phyloP scores from a whole-genome alignment of 2,329 filamentous ascomycete species.

The Leptodontidium sp. region DNA sequence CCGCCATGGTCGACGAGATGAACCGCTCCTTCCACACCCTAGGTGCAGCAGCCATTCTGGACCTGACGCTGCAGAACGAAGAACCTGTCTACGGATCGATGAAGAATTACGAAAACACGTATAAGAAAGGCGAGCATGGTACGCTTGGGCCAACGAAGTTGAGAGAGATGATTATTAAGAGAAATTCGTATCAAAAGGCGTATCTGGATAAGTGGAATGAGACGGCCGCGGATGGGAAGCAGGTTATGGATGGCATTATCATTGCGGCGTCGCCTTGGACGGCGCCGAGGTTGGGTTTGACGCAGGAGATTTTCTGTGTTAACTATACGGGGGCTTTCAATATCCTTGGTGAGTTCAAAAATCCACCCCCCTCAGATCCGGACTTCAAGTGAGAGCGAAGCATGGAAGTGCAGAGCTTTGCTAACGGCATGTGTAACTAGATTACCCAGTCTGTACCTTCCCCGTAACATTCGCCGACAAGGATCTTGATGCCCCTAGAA shows the following conservation, averaged over 20 bases:
- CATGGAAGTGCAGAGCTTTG: background rate
- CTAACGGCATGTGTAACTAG: slow-evolving; percentile 33
- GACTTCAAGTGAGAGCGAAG: background rate
- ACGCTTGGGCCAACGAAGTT: slow-evolving; percentile 43
- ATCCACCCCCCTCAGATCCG: background rate
- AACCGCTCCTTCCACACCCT: slow-evolving; percentile 46
- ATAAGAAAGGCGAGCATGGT: slow-evolving; percentile 41
- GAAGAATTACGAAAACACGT: slow-evolving; percentile 43
- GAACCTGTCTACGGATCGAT: slow-evolving; percentile 45
- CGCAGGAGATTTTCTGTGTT: slow-evolving; percentile 43
- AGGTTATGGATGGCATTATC: slow-evolving; percentile 48
- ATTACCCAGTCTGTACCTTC: slow-evolving; percentile 50
- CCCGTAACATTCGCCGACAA: slow-evolving; percentile 55
- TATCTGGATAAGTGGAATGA: slow-evolving; percentile 50
- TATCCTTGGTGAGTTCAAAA: slow-evolving; percentile 41
- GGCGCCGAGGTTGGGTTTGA: slow-evolving; percentile 46
- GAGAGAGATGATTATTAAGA: slow-evolving; percentile 44
- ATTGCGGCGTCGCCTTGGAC: slow-evolving; percentile 47
- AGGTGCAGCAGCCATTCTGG: slow-evolving; percentile 45
- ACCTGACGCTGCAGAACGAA: slow-evolving; percentile 40
- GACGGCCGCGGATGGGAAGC: slow-evolving; percentile 44
- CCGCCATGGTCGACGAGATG: slow-evolving; percentile 43
- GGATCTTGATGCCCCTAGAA: slow-evolving; percentile 45
- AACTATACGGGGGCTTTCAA: slow-evolving; percentile 46
- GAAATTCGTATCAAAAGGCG: slow-evolving; percentile 48